Conservation (phyloP, 305 asterid genomes). For the Solanum hybrid region DNA sequence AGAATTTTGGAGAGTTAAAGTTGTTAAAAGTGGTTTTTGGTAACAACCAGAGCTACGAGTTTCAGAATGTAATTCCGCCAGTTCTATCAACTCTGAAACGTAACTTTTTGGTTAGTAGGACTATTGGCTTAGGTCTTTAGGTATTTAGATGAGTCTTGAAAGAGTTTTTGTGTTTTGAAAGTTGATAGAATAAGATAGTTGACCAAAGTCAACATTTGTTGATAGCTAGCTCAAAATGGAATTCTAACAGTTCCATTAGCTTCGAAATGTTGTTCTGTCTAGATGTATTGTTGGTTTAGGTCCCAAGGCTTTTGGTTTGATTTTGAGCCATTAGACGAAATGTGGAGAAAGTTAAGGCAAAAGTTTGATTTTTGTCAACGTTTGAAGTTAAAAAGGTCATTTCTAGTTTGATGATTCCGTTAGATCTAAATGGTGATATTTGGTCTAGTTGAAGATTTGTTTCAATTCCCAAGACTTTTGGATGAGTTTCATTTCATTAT, state of each 20-base stretch:
- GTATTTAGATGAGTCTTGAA: not conserved
- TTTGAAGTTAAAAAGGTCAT: not conserved
- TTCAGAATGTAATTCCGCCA: accelerated
- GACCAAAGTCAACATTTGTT: not conserved
- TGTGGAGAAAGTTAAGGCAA: not conserved
- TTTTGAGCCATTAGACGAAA: not conserved
- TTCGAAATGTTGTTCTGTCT: not conserved
- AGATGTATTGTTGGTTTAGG: not conserved
- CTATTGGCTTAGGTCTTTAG: not conserved
- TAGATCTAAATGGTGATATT: not conserved
- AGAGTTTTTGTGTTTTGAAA: not conserved
- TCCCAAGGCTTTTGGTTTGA: not conserved
- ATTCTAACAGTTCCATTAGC: too few relatives aligned
- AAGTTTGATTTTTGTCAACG: not conserved
- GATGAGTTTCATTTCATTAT: not conserved
- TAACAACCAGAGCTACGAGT: too few relatives aligned
- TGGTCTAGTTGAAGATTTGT: not conserved
- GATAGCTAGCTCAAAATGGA: not conserved
- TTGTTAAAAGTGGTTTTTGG: too few relatives aligned
- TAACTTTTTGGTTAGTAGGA: not conserved
- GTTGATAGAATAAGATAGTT: not conserved
- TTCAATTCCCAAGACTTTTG: not conserved
- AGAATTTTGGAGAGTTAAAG: too few relatives aligned
- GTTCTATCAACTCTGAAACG: accelerated
- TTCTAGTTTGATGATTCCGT: not conserved